These are phyloP conservation scores for Euphrasia arctica DNA, from an alignment of 305 asterid genomes.

Conservation along the genomic window DNA sequence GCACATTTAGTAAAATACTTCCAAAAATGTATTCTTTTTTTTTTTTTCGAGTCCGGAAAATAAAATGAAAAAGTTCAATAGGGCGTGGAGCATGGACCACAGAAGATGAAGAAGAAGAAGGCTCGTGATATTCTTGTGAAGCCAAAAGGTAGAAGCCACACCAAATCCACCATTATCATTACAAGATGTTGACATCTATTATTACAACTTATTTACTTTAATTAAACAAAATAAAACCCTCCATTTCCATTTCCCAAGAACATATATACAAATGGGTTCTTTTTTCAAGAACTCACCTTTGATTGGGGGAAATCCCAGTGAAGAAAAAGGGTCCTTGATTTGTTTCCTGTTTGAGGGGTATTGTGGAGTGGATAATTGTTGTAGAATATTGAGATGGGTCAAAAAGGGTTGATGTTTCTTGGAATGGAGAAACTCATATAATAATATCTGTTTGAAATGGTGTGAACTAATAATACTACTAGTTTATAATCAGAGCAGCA, in stretches of 20 bases:
- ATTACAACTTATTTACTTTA: neutral
- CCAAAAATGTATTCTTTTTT: constrained; percentile 29
- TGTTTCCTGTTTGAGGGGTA: constrained; percentile 1
- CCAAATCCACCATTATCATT: constrained; percentile 17
- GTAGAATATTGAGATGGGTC: constrained; percentile 27
- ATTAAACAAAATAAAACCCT: neutral
- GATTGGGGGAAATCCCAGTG: constrained; percentile 21
- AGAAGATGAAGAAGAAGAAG: neutral
- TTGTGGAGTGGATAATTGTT: neutral
- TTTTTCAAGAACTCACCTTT: constrained; percentile 28
- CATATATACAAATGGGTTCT: neutral
- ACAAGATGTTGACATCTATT: constrained; percentile 23
- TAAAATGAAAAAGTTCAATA: too few species aligned
- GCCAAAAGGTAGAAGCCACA: constrained; percentile 27
- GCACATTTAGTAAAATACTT: constrained; percentile 5
- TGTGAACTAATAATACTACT: neutral
- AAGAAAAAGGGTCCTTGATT: constrained; percentile 19
- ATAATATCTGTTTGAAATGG: neutral
- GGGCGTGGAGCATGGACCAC: constrained; percentile 36
- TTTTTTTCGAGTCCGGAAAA: neutral
- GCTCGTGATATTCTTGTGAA: constrained; percentile 31
- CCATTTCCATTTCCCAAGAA: constrained; percentile 19
- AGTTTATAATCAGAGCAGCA: neutral
- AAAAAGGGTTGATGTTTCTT: neutral
- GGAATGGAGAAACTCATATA: neutral